Evolutionary conservation across 2,329 filamentous ascomycete species (phyloP).

Genomic region (Achaetomium macrosporum): DNA sequence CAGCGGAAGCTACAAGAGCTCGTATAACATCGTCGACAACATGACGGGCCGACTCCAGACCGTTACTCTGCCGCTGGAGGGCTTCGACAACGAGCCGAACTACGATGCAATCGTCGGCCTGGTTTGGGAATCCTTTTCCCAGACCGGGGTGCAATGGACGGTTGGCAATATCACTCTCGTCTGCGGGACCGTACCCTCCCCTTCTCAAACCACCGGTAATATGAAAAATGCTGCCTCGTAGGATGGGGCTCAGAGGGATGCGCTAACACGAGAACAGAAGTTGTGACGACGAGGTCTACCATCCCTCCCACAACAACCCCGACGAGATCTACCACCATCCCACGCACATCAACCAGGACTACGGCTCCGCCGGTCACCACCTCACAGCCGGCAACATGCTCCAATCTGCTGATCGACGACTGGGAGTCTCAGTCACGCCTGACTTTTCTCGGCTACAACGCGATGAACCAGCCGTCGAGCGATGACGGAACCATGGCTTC

Average conservation of each 20-base stretch:
- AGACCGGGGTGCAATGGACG: constrained; percentile 19
- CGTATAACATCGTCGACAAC: constrained; percentile 29
- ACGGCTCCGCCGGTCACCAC: constrained; percentile 16
- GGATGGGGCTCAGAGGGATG: no score
- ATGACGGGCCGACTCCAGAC: constrained; percentile 46
- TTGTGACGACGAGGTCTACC: constrained; percentile 10
- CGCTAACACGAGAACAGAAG: constrained; percentile 8
- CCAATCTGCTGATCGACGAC: constrained; percentile 44
- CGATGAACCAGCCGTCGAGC: constrained; percentile 48
- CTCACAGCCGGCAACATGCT: constrained; percentile 20
- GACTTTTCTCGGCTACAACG: constrained; percentile 56
- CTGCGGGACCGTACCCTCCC: constrained; percentile 34
- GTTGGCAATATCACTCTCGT: constrained; percentile 26
- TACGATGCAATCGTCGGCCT: constrained; percentile 36
- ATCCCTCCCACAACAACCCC: constrained; percentile 7
- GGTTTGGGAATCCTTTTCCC: constrained; percentile 24
- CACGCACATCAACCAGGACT: constrained; percentile 10
- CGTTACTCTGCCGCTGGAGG: constrained; percentile 44
- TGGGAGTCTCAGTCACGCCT: constrained; percentile 57
- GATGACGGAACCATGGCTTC: constrained; percentile 54
- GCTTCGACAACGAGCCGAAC: constrained; percentile 43
- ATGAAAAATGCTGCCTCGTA: background rate
- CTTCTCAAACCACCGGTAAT: constrained; percentile 6
- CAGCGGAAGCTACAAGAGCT: constrained; percentile 18
- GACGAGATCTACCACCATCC: constrained; percentile 11